These are phyloP conservation scores for Aspergillus floridensis DNA, from an alignment of 2,329 filamentous ascomycete species.

Conservation along the genomic window DNA sequence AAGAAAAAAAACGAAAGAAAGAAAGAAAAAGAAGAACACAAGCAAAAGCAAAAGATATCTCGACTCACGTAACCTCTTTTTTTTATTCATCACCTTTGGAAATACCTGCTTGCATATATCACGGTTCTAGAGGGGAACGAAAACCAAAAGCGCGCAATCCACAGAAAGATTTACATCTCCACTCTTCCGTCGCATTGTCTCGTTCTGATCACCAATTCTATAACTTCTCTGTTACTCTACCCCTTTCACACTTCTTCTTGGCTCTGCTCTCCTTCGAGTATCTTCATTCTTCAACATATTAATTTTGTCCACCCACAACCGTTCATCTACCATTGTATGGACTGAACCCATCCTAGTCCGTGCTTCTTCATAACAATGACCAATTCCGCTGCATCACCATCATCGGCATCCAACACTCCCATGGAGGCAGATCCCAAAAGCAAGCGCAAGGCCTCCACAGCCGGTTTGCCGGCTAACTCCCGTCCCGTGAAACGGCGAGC, in stretches of 20 bases:
- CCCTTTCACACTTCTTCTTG: not conserved
- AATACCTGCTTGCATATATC: not conserved
- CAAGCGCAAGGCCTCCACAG: slow-evolving; percentile 59
- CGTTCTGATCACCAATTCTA: slow-evolving; percentile 1
- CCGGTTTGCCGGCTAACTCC: slow-evolving; percentile 53
- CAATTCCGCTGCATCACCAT: slow-evolving; percentile 19
- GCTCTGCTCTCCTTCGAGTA: too few species aligned
- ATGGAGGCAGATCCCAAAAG: slow-evolving; percentile 35
- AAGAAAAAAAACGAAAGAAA: too few species aligned
- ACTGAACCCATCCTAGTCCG: not conserved
- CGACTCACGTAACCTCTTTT: not conserved
- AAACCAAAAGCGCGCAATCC: slow-evolving; percentile 10
- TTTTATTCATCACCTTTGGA: not conserved
- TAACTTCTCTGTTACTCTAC: slow-evolving; percentile 4
- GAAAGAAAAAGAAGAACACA: too few species aligned
- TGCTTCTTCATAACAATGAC: slow-evolving; percentile 20
- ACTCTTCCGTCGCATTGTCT: slow-evolving; percentile 17
- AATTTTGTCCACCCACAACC: not conserved
- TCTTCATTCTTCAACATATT: not conserved
- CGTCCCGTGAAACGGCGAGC: slow-evolving; percentile 75
- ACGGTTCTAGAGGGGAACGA: slow-evolving; percentile 6
- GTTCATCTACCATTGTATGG: not conserved
- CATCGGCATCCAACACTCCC: slow-evolving; percentile 14
- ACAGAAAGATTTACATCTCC: slow-evolving; percentile 22
- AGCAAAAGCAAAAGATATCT: not conserved